Evolutionary conservation across 768 basidiomycete species (phyloP).

Genomic region (Austroboletus festivus): DNA sequence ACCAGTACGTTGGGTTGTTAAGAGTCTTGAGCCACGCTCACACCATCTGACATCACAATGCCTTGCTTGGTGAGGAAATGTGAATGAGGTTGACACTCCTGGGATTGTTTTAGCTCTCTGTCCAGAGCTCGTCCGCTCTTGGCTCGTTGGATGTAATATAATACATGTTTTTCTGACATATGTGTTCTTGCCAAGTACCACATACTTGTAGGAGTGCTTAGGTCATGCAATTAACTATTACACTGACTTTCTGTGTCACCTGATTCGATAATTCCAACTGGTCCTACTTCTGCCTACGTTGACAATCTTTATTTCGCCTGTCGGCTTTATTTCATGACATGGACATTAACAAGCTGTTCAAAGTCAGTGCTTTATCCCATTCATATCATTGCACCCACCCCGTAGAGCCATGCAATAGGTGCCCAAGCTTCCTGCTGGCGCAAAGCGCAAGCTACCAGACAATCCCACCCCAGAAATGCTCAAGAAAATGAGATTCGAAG

Average conservation of each 20-base stretch:
- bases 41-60: no score
- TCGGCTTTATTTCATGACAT: constrained; percentile 25
- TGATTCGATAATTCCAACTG: not conserved
- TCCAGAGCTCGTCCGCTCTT: not conserved
- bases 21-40: constrained; percentile 20
- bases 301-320: not conserved
- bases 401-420: constrained; percentile 38
- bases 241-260: not conserved
- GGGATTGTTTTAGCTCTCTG: not conserved
- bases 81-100: constrained; percentile 6
- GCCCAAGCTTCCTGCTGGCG: constrained; percentile 61
- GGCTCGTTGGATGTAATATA: constrained; percentile 4
- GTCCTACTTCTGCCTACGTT: not conserved
- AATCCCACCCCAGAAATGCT: constrained; percentile 78
- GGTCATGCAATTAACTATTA: constrained; percentile 7
- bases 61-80: constrained; percentile 4
- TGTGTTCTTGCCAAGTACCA: not conserved
- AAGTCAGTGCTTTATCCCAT: constrained; percentile 28
- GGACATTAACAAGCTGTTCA: constrained; percentile 52
- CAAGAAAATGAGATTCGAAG: constrained; percentile 71
- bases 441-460: constrained; percentile 74
- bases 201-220: constrained; percentile 8
- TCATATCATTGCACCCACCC: not conserved
- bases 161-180: not conserved
- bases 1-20: constrained; percentile 30